Base-by-base conservation (phyloP, 768 basidiomycete genomes). In the Clavulina sp. region DNA sequence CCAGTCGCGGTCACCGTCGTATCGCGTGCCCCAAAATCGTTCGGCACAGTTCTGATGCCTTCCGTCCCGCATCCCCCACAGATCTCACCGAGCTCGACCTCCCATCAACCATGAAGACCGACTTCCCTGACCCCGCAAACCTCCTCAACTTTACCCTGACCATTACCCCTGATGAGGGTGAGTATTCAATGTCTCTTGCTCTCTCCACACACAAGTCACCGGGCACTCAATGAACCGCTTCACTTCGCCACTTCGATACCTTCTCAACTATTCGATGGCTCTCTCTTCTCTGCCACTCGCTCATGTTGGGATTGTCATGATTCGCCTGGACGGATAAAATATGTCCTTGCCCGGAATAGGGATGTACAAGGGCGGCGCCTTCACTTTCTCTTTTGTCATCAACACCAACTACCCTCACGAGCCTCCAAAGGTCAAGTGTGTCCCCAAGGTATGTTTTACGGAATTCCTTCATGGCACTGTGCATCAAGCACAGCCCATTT, bases 391-490 rank as follows among this genome's bases (percentile, higher is more conserved):
- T 34, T 92, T 99, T 67, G 76, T 73, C 58, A 96, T 99, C 76
- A 95, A 88, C 69, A 81, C 79, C 66, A 96, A 93, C 68, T 99
- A 99, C 67, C 95, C 95, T 51, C 95, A 99, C 65, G 93, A 99
- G 60, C 91, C 95, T 49, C 95, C 95, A 61, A 99, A 96, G 68
- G 95, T 99, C 69, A 91, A 93, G 64, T 97, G 93, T 70, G 82
- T 80, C 43, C 88, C 88, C 63, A 95, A 80, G 57, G 93, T 92
- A 62, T 52, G 80, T 64, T 19, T 4, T 33, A 24, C 9, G 38
- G 24, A 32, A 26, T 9, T 4, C 3, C 19, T 3, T 30, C 13
- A 4, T 49, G 18, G 21, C 48, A 34, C 26, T 49, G 6, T n/a
- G 28, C 26, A 24, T 7, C 18, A n/a, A n/a, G n/a, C n/a, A n/a